These are phyloP conservation scores for Calonectria crousiana DNA, from an alignment of 2,329 filamentous ascomycete genomes.

Conservation along the genomic window DNA sequence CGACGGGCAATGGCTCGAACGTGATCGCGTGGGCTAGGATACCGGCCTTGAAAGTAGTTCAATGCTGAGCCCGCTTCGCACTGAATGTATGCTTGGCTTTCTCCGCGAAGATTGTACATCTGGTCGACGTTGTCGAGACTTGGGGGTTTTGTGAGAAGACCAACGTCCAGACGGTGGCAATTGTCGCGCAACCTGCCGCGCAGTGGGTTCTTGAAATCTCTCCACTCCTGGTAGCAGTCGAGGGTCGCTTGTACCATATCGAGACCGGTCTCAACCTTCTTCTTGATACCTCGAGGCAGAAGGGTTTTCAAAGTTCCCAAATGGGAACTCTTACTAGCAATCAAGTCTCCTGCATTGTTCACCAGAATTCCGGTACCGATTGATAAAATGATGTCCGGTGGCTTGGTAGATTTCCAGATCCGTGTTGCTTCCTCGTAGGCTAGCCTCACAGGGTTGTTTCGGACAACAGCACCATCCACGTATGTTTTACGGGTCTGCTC, in stretches of 20 bases:
- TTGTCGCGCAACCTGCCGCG: background rate
- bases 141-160: background rate
- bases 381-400: too few relatives aligned
- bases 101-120: background rate
- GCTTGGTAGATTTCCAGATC: too few relatives aligned
- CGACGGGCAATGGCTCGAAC: too few relatives aligned
- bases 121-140: background rate
- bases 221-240: background rate
- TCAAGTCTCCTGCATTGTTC: too few relatives aligned
- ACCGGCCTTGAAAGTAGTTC: background rate
- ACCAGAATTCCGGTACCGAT: too few relatives aligned
- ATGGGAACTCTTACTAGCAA: too few relatives aligned
- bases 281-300: background rate
- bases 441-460: too few relatives aligned
- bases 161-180: background rate
- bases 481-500: too few relatives aligned
- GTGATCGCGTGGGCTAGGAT: too few relatives aligned
- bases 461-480: too few relatives aligned
- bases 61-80: background rate
- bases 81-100: background rate
- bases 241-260: background rate
- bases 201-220: background rate
- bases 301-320: too few relatives aligned
- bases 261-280: background rate
- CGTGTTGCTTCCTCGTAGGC: too few relatives aligned